Evolutionary conservation across 768 basidiomycete genomes (phyloP).

Genomic region (Pleurotus cornucopiae): DNA sequence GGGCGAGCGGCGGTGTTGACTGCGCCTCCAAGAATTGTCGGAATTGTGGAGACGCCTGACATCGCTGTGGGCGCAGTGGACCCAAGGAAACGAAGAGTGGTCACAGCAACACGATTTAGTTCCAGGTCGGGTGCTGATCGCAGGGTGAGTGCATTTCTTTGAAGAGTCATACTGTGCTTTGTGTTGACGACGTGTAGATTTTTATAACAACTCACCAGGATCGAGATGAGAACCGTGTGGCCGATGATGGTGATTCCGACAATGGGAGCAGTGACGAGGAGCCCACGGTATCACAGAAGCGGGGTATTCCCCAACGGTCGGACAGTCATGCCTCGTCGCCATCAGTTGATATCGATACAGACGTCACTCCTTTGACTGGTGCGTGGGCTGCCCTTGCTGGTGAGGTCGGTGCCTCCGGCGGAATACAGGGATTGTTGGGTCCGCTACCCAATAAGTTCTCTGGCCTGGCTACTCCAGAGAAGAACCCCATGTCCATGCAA

Average conservation of each 20-base stretch:
- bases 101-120: slow-evolving; percentile 86
- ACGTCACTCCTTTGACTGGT: slow-evolving; percentile 65
- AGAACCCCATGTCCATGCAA: slow-evolving; percentile 95
- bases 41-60: slow-evolving; percentile 82
- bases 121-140: slow-evolving; percentile 78
- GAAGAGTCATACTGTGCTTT: slow-evolving; percentile 6
- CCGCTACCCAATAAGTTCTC: slow-evolving; percentile 62
- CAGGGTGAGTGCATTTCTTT: slow-evolving; percentile 45
- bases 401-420: slow-evolving; percentile 26
- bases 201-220: slow-evolving; percentile 81
- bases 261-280: slow-evolving; percentile 24
- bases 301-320: slow-evolving; percentile 8
- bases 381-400: slow-evolving; percentile 69
- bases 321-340: slow-evolving; percentile 16
- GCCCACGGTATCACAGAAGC: slow-evolving; percentile 12
- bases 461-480: slow-evolving; percentile 82
- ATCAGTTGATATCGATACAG: slow-evolving; percentile 58
- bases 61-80: slow-evolving; percentile 89
- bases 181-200: slow-evolving; percentile 40
- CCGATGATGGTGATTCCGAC: slow-evolving; percentile 13
- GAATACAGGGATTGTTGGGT: slow-evolving; percentile 58
- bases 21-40: slow-evolving; percentile 79
- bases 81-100: slow-evolving; percentile 75
- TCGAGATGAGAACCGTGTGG: slow-evolving; percentile 24
- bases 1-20: slow-evolving; percentile 76